Conservation (phyloP, 345 rosid species). For the Populus simonii region DNA sequence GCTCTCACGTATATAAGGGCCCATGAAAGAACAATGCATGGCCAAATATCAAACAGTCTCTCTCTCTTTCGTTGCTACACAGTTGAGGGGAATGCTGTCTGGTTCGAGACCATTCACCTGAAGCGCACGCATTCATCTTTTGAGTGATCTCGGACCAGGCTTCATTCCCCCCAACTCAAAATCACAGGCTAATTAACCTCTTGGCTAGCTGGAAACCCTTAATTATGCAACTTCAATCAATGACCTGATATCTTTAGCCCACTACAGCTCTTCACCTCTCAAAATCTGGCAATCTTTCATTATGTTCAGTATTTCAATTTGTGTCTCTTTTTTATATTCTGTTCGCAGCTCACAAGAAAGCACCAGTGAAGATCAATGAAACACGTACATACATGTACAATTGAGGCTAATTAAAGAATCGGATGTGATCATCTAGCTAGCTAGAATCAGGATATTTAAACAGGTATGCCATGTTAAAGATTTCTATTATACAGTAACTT, state of each 20-base stretch:
- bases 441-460: not conserved
- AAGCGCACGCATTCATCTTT: not conserved
- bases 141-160: constrained; percentile 65
- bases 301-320: not conserved
- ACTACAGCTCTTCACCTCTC: not conserved
- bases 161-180: constrained; percentile 51
- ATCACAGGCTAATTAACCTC: not conserved
- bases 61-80: not conserved
- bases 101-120: constrained; percentile 56
- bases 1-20: constrained; percentile 40
- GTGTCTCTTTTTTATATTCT: not conserved
- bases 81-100: constrained; percentile 65
- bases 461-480: not conserved
- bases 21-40: constrained; percentile 40
- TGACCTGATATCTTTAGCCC: not conserved
- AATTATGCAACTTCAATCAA: not conserved
- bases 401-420: not conserved
- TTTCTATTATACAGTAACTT: not conserved
- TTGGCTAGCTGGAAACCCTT: not conserved
- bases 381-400: not conserved
- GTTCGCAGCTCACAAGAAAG: not conserved
- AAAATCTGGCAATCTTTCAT: not conserved
- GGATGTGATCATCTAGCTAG: not conserved
- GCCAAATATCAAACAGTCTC: constrained; percentile 28
- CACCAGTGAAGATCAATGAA: constrained; percentile 5